These are phyloP conservation scores for Mucor mucedo DNA, from an alignment of 371 early-diverging fungal genomes.

Conservation along the genomic window DNA sequence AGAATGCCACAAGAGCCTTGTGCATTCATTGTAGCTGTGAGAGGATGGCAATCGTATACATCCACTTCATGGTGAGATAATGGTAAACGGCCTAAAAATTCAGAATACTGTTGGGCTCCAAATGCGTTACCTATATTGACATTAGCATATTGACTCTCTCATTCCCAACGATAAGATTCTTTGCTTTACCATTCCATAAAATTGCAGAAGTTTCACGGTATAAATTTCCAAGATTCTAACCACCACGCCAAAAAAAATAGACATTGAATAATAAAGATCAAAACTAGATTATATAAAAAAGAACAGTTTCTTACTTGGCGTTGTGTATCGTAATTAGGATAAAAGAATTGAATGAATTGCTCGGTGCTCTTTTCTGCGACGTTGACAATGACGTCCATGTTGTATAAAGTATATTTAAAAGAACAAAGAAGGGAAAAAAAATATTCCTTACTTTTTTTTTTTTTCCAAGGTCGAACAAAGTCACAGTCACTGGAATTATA, in stretches of 20 bases:
- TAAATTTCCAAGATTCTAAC: conserved; percentile 57
- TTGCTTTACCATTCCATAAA: conserved; percentile 72
- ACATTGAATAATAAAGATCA: background rate
- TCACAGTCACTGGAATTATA: no score
- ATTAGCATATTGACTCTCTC: background rate
- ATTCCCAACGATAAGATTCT: background rate
- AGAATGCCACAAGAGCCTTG: conserved; percentile 58
- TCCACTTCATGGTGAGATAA: conserved; percentile 64
- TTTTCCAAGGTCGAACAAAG: background rate
- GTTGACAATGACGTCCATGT: conserved; percentile 40
- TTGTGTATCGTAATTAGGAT: conserved; percentile 66
- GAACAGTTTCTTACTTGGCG: conserved; percentile 52
- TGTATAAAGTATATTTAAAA: background rate
- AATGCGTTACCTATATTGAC: conserved; percentile 55
- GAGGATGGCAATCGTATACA: conserved; percentile 72
- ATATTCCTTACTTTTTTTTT: background rate
- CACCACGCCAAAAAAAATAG: no score
- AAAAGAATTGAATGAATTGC: conserved; percentile 69
- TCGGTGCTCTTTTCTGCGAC: conserved; percentile 56
- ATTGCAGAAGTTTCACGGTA: conserved; percentile 74
- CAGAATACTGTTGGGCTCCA: conserved; percentile 62
- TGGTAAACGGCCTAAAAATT: conserved; percentile 64
- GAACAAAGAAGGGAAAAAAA: conserved; percentile 2
- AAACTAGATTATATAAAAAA: background rate
- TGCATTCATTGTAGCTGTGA: conserved; percentile 50